Evolutionary conservation across 2,329 filamentous ascomycete species (phyloP).

Genomic region (Graphilbum fragrans): DNA sequence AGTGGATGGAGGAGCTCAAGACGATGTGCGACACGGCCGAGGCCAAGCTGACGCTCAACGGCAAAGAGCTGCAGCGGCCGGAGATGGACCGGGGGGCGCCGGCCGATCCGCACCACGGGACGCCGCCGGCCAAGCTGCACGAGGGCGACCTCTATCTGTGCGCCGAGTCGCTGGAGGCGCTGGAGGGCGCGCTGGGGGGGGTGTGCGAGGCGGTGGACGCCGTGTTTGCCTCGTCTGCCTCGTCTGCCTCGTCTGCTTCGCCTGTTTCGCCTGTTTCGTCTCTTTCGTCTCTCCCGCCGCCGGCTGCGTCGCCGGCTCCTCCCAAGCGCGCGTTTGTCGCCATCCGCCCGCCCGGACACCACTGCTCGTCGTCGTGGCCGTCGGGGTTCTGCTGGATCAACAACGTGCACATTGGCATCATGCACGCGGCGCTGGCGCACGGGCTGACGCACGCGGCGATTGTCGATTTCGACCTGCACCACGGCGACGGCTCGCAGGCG

Average conservation of each 20-base stretch:
- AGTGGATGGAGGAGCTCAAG: conserved; percentile 89
- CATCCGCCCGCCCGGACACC: conserved; percentile 86
- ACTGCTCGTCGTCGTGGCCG: conserved; percentile 79
- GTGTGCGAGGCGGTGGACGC: conserved; percentile 87
- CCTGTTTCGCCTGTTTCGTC: no score
- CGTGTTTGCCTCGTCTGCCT: conserved; percentile 44
- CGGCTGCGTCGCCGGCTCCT: conserved; percentile 20
- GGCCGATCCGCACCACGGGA: conserved; percentile 19
- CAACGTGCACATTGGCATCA: conserved; percentile 94
- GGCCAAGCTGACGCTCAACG: conserved; percentile 60
- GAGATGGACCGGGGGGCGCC: conserved; percentile 39
- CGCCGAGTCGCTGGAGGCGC: conserved; percentile 69
- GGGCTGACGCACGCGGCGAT: conserved; percentile 89
- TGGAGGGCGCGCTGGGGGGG: conserved; percentile 84
- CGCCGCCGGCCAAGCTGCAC: conserved; percentile 49
- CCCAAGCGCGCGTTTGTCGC: conserved; percentile 79
- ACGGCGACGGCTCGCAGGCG: conserved; percentile 89
- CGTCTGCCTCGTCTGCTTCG: no score
- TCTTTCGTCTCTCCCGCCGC: no score
- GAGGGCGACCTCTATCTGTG: conserved; percentile 88
- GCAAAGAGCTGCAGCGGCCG: conserved; percentile 65
- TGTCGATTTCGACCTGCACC: conserved; percentile 83
- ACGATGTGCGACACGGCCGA: conserved; percentile 75
- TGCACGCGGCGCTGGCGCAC: conserved; percentile 73
- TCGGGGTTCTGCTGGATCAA: conserved; percentile 99